phyloP scores from a whole-genome alignment of 305 asterid species.

The Petunia hybrid region DNA sequence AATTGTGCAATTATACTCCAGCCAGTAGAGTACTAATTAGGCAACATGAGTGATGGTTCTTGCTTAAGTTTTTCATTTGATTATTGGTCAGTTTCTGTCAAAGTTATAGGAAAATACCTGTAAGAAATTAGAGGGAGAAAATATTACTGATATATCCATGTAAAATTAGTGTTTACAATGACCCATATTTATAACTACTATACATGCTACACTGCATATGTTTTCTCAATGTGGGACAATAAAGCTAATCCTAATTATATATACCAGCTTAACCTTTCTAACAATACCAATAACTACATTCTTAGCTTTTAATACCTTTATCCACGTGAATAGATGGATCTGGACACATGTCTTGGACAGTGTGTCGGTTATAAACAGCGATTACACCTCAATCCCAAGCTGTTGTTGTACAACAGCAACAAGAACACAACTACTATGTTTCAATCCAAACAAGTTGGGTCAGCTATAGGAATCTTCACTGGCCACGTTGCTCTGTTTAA shows the following conservation, averaged over 20 bases:
- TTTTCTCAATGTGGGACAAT: no score
- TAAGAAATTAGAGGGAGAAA: no score
- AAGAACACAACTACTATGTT: no score
- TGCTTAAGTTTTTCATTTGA: constrained; percentile 16
- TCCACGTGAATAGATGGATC: background rate
- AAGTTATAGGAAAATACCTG: background rate
- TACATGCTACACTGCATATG: no score
- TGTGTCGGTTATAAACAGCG: background rate
- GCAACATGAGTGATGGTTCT: constrained; percentile 1
- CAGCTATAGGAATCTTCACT: no score
- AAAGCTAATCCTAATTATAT: no score
- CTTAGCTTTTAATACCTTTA: constrained; percentile 15
- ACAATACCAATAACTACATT: background rate
- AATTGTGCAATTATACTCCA: constrained; percentile 8
- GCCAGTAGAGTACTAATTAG: background rate
- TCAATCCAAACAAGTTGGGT: no score
- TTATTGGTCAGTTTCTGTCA: constrained; percentile 6
- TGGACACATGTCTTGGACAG: background rate
- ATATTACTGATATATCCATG: no score
- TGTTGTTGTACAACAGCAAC: background rate
- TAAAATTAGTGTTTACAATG: no score
- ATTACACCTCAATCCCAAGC: background rate
- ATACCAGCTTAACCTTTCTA: background rate
- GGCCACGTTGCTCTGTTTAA: no score
- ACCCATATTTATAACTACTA: no score